Evolutionary conservation across 345 rosid genomes (phyloP), one percentile per base, ranked within the genome.

Genomic region (Abelmoschus esculentus): DNA sequence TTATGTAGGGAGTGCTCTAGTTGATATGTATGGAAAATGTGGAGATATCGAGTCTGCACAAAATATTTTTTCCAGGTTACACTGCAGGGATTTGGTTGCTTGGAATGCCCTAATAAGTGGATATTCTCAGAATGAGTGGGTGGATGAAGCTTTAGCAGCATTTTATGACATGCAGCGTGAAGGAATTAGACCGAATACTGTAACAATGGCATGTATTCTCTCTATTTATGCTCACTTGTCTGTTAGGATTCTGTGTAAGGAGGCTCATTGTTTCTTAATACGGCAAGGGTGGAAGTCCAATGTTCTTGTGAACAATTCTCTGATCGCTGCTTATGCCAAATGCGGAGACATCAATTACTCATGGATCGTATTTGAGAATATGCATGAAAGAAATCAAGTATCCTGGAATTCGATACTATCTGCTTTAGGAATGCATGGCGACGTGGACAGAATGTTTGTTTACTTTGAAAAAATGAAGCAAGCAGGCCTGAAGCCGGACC

Each of bases 71-170:
- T 7, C 28, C 31, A 50, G 80, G 54, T 70, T 84, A 74, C 63
- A 17, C 17, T 36, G 31, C 12, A 78, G 73, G 74, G 86, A 84
- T 73, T 66, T 80, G 72, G 73, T 84, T 13, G 46, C 81, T 7
- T 82, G 84, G 84, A 84, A 82, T 80, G 80, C 84, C 38, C 69
- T 82, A 29, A 75, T 84, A 71, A 74, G 83, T 18, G 88, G 81
- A 65, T 84, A 70, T 78, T 72, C 80, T 14, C 86, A 76, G 67
- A 74, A 76, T 32, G 77, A 72, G 49, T 65, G 38, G 66, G 53
- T 59, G 0, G 77, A 71, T 46, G 70, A 80, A 70, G 83, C 84
- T 69, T 58, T 84, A 70, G 64, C 67, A 72, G 74, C 79, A 22
- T 71, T 82, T 53, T 69, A 18, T 49, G 69, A 66, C 57, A 80